Evolutionary conservation across 345 rosid species (phyloP), one percentile per base, ranked within the genome.

Genomic region (Euphorbia tirucalli): DNA sequence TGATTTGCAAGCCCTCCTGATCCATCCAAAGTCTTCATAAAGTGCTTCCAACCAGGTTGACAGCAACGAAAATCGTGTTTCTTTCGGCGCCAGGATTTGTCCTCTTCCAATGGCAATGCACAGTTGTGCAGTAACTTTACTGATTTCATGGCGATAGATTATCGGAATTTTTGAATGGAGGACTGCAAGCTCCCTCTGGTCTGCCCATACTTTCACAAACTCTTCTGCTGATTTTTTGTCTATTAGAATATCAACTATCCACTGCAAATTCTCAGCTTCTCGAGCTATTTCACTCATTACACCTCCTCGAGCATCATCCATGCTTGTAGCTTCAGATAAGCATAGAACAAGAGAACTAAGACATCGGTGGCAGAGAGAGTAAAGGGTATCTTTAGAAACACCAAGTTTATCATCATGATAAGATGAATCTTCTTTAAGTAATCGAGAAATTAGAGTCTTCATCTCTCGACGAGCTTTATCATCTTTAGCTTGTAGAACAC

Each of bases 21-120:
- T 90, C 98, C 97, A 92, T 55, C 88, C 97, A 30, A 92, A 95
- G 77, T 95, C 97, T 44, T 89, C 97, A 32, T 88, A 95, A 56
- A 95, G 84, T 56, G 97, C 92, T 81, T 92, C 97, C 78, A 95
- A 74, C 97, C 97, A 92, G 0, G 96, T 92, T 18, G 87, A 83
- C 71, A 95, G 81, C 80, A 95, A 77, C 0, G 84, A 78, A 68
- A 85, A 88, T 54, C 97, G 87, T 27, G 78, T 76, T 18, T 92
- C 93, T 59, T 81, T 74, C 0, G 87, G 87, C 72, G 92, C 97
- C 90, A 95, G 71, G 76, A 90, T 78, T 74, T 75, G 82, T 60
- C 97, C 97, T 81, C 86, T 89, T 30, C 97, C 97, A 2, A 92
- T 87, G 49, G 92, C 97, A 61, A 89, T 81, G 68, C 94, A 92